These are phyloP conservation scores for Tolypocladium inflatum DNA, from an alignment of 2,329 filamentous ascomycete species.

Conservation along the genomic window DNA sequence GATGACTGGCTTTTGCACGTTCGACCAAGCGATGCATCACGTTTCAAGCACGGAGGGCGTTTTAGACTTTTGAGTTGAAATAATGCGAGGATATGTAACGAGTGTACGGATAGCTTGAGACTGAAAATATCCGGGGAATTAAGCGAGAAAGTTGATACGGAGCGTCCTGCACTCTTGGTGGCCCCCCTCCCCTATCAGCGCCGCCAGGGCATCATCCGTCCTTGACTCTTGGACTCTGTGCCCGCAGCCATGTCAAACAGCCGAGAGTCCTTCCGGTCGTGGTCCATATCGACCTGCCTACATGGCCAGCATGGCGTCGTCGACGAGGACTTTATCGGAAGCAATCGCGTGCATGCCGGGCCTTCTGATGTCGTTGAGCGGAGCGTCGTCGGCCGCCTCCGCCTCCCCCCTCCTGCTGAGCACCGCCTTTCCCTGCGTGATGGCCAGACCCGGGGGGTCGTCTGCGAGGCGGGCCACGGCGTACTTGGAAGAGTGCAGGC, in stretches of 20 bases:
- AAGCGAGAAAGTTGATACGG: neutral
- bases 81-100: no score
- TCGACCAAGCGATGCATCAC: no score
- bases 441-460: neutral
- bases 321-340: neutral
- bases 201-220: neutral
- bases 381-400: neutral
- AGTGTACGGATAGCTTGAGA: neutral
- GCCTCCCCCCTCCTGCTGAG: neutral
- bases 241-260: neutral
- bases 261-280: neutral
- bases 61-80: no score
- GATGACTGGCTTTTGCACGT: no score
- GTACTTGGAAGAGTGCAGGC: constrained; percentile 2
- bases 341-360: neutral
- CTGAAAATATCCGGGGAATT: neutral
- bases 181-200: neutral
- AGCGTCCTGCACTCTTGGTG: neutral
- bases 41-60: no score
- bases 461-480: neutral
- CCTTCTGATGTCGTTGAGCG: neutral
- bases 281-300: no score
- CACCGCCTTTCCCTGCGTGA: neutral
- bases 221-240: neutral
- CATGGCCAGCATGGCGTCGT: neutral